phyloP scores from a whole-genome alignment of 345 rosid genomes.

The Melaleuca quinquenervia region DNA sequence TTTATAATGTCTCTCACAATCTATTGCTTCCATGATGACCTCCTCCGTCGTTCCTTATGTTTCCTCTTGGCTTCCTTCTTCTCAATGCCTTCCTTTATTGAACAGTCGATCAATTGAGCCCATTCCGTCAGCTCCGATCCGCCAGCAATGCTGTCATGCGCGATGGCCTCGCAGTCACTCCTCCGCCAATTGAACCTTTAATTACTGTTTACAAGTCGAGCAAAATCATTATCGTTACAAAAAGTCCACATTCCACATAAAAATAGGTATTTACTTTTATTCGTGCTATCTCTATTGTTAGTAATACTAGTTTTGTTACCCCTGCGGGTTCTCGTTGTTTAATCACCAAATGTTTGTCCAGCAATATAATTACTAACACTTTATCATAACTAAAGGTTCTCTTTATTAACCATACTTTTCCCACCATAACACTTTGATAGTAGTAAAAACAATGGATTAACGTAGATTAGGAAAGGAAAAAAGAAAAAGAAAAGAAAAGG shows the following conservation, averaged over 20 bases:
- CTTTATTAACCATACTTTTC: no score
- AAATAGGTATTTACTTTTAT: no score
- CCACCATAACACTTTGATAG: no score
- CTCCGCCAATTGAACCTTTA: neutral
- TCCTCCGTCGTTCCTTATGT: neutral
- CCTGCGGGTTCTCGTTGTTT: no score
- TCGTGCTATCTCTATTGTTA: no score
- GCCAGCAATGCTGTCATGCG: neutral
- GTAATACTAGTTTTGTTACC: no score
- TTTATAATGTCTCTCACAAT: no score
- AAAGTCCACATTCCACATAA: neutral
- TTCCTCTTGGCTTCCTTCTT: neutral
- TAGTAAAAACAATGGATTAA: neutral
- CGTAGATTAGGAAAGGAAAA: no score
- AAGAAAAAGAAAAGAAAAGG: neutral
- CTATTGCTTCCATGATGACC: neutral
- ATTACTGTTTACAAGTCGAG: neutral
- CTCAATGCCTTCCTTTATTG: rapidly evolving
- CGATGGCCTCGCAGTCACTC: neutral
- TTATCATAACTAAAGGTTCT: neutral
- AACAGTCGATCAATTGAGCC: neutral
- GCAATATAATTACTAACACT: neutral
- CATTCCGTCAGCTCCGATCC: neutral
- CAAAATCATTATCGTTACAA: neutral
- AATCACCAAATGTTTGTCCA: neutral